Evolutionary conservation across 306 rosid species (phyloP), one percentile per base, ranked within the genome.

Genomic region (Datisca glomerata): DNA sequence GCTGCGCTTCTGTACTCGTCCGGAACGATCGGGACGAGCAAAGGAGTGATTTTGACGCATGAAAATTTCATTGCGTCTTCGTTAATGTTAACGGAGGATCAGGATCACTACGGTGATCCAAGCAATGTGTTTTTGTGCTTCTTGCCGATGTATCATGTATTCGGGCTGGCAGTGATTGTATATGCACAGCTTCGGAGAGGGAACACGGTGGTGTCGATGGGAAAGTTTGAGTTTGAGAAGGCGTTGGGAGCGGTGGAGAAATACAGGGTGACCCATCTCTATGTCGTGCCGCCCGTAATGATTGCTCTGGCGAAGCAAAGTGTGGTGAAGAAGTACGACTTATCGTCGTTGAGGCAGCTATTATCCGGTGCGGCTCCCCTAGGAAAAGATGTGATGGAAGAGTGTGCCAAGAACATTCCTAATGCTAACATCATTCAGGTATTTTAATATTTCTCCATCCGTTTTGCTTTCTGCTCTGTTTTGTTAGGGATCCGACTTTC

Each of bases 1-100:
- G 81, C 71, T 18, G 72, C 63, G 24, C 60, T 73, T 14, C 14
- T 73, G 27, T 73, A 73, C 59, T 74, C 81, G 3, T 74, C 74
- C 4, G 81, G 74, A 2, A 74, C 74, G 24, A 75, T 69, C 0
- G 69, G 83, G 52, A 61, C 13, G 8, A 71, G 68, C 59, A 64
- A 76, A 51, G 75, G 84, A 60, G 75, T 67, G 46, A 57, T 64
- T 45, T 19, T 64, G 38, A 67, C 61, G 11, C 83, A 75, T 2
- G 6, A 53, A 18, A 75, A 67, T 27, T 75, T 75, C 67, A 75
- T 75, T 4, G 34, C 67, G 14, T n/a, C 46, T 12, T 59, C 69
- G 11, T 5, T 63, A 16, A 59, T 60, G 58, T 23, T 25, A 15
- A 39, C 71, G 8, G 37, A 35, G 4, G 75, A 75, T 36, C 67